A percentile compares a stretch with the other conserved stretches of the same genome.
phyloP scores from a whole-genome alignment of 805 yeast genomes.

The Komagataella pseudopastoris region DNA sequence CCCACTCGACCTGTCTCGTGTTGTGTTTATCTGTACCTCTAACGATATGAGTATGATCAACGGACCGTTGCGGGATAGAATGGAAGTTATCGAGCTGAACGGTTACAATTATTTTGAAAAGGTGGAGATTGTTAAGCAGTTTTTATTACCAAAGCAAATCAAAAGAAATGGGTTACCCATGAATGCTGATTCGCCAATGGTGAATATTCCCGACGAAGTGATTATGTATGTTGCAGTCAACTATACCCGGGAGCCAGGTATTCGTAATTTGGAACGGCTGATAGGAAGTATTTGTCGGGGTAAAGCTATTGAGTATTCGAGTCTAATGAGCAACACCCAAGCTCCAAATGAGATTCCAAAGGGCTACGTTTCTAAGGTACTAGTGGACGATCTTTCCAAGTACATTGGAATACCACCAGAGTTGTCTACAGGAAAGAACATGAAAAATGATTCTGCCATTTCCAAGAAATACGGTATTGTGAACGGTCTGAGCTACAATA shows the following conservation, averaged over 20 bases:
- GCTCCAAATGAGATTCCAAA: slow-evolving; percentile 10
- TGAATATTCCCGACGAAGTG: slow-evolving; percentile 36
- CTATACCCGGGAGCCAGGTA: slow-evolving; percentile 82
- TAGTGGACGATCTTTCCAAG: slow-evolving; percentile 42
- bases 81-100: slow-evolving; percentile 66
- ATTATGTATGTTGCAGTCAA: slow-evolving; percentile 48
- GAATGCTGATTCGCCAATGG: slow-evolving; percentile 13
- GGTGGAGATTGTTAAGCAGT: slow-evolving; percentile 51
- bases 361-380: slow-evolving; percentile 26
- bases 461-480: slow-evolving; percentile 60
- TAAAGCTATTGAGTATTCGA: slow-evolving; percentile 62
- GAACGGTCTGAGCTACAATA: slow-evolving; percentile 78
- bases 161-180: slow-evolving; percentile 46
- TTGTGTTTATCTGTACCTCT: slow-evolving; percentile 76
- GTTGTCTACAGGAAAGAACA: slow-evolving; percentile 20
- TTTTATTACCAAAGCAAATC: slow-evolving; percentile 65
- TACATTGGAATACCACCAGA: slow-evolving; percentile 49
- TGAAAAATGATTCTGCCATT: slow-evolving; percentile 27
- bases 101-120: slow-evolving; percentile 79
- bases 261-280: slow-evolving; percentile 62
- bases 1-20: slow-evolving; percentile 74
- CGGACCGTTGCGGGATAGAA: slow-evolving; percentile 68
- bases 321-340: slow-evolving; percentile 12
- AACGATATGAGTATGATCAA: slow-evolving; percentile 61
- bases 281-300: slow-evolving; percentile 69